Percentiles rank a stretch among this genome's conserved stretches.
These are phyloP conservation scores for Diaporthe amygdali DNA, from an alignment of 2,329 filamentous ascomycete species.

Conservation along the genomic window DNA sequence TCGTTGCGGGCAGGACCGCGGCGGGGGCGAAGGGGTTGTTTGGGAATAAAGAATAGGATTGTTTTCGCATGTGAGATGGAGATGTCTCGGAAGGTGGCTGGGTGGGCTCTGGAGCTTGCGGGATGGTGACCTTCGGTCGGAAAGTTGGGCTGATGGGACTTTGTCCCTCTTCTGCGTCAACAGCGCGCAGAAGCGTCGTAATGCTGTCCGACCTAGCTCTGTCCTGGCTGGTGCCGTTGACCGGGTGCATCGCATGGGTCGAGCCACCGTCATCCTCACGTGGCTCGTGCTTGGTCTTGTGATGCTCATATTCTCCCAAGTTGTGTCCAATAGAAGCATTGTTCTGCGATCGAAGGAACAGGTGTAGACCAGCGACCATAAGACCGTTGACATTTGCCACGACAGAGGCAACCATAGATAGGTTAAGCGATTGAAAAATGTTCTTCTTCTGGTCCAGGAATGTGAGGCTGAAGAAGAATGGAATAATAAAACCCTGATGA, in stretches of 20 bases:
- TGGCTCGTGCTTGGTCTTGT: conserved; percentile 48
- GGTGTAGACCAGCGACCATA: conserved; percentile 67
- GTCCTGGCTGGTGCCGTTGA: conserved; percentile 21
- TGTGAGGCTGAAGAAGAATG: conserved; percentile 66
- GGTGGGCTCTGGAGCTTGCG: conserved; percentile 36
- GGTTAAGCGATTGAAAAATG: conserved; percentile 47
- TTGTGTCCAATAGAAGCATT: conserved; percentile 58
- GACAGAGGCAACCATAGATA: conserved; percentile 69
- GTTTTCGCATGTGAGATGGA: conserved; percentile 39
- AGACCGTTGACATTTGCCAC: conserved; percentile 70
- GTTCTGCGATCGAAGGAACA: conserved; percentile 70
- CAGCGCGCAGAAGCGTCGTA: conserved; percentile 7
- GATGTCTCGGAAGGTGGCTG: conserved; percentile 32
- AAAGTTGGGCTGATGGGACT: conserved; percentile 16
- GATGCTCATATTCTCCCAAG: conserved; percentile 50
- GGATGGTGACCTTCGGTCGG: conserved; percentile 12
- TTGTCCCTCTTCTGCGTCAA: background rate
- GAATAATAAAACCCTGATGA: conserved; percentile 60
- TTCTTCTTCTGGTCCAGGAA: conserved; percentile 44
- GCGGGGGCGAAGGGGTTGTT: conserved; percentile 33
- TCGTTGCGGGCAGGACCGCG: conserved; percentile 51
- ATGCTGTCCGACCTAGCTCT: conserved; percentile 13
- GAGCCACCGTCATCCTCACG: conserved; percentile 32
- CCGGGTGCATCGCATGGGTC: conserved; percentile 41
- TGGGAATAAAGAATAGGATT: conserved; percentile 48